Percentiles rank a stretch among this genome's conserved stretches.
These are phyloP conservation scores for Paecilomyces sp. DNA, from an alignment of 2,329 filamentous ascomycete genomes.

Conservation along the genomic window DNA sequence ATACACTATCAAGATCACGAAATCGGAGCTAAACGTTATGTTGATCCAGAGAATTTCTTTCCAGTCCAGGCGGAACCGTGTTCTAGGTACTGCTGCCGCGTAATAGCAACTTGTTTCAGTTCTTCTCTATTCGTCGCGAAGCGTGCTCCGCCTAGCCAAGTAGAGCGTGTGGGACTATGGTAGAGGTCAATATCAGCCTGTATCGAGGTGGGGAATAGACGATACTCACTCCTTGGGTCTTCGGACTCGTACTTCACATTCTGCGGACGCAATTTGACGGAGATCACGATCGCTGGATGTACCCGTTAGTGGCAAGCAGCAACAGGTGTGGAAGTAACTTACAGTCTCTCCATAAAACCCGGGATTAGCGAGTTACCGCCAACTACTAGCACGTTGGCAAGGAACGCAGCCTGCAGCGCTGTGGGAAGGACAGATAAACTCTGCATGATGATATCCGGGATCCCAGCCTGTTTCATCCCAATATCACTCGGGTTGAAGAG, in stretches of 20 bases:
- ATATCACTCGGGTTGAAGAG: constrained; percentile 82
- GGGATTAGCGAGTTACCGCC: constrained; percentile 76
- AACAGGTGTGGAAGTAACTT: constrained; percentile 14
- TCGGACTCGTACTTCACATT: constrained; percentile 69
- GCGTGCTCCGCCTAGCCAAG: constrained; percentile 78
- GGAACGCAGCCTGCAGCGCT: constrained; percentile 73
- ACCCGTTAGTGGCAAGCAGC: constrained; percentile 11
- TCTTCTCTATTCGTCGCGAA: constrained; percentile 62
- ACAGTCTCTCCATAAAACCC: constrained; percentile 74
- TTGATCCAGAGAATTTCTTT: constrained; percentile 55
- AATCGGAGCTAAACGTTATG: neutral
- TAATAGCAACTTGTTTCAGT: constrained; percentile 64
- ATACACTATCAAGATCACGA: neutral
- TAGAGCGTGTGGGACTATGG: constrained; percentile 62
- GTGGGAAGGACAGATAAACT: constrained; percentile 67
- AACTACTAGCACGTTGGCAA: constrained; percentile 83
- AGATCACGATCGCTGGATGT: constrained; percentile 56
- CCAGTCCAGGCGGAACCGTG: constrained; percentile 68
- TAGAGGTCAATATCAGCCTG: constrained; percentile 1
- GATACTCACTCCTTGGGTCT: constrained; percentile 53
- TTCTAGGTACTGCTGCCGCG: constrained; percentile 85
- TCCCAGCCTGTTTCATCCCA: constrained; percentile 72
- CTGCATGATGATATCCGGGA: constrained; percentile 77
- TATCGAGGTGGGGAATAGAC: constrained; percentile 1
- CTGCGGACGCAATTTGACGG: constrained; percentile 62